Evolutionary conservation across 139 green algal species (phyloP), one percentile per base, ranked within the genome.

Genomic region (Coelastrella sp.): DNA sequence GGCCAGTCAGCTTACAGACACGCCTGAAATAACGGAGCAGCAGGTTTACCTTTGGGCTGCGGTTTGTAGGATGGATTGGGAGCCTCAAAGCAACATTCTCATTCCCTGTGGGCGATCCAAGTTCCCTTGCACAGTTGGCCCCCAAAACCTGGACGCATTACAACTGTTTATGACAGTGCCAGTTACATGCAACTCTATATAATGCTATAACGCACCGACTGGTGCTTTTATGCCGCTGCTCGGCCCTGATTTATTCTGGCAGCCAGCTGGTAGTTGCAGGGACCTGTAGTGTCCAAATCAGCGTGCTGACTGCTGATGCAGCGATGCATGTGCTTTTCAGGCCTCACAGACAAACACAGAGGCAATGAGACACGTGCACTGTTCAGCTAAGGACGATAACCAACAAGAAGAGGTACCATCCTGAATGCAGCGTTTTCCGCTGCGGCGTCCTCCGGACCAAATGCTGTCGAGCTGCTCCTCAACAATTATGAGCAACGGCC

Each of bases 241-340:
- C n/a, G n/a, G n/a, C n/a, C 14, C 3, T 71, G 61, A 71, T 19
- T 13, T 71, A 71, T 71, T 10, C 17, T 16, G 17, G 68, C 68
- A 76, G 68, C 68, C 68, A 76, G 68, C 68, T 76, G 68, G 16
- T 32, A n/a, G 68, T 22, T 76, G n/a, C 68, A 76, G 68, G 68
- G 68, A 76, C 68, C 68, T n/a, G 68, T 16, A n/a, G 68, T 76
- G 68, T 76, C 68, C 68, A n/a, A 76, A 7, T 8, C 17, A 8
- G 3, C 4, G 17, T 32, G 68, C 4, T 32, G 17, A 16, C 17
- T 7, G 68, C 16, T 23, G 4, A 76, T 23, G 68, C n/a, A 32
- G 68, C 17, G 8, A 32, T 76, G 68, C 68, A 22, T 76, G 61
- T 68, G 7, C 61, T 7, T 68, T 17, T 68, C 61, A 68, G 61